phyloP scores from a whole-genome alignment of 164 flowering plant species.

The Vitis vinifera region DNA sequence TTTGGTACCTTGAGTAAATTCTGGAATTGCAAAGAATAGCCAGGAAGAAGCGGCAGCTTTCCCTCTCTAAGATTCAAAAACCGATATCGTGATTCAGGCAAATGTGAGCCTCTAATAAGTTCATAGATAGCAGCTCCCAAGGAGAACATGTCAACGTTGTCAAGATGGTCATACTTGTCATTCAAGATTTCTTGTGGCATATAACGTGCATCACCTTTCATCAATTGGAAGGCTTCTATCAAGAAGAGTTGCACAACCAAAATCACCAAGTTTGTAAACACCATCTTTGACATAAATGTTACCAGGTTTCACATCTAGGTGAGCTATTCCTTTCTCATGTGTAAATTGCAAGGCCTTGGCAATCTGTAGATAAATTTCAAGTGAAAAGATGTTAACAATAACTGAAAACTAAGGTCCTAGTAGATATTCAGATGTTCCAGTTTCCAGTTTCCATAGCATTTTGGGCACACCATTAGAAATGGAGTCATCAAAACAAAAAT shows the following conservation, averaged over 20 bases:
- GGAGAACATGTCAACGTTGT: slow-evolving; percentile 89
- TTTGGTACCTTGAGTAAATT: slow-evolving; percentile 76
- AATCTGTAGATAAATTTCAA: slow-evolving; percentile 41
- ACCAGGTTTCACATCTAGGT: slow-evolving; percentile 91
- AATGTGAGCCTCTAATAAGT: slow-evolving; percentile 68
- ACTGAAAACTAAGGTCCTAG: too few species aligned
- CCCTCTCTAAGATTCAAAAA: slow-evolving; percentile 68
- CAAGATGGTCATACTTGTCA: slow-evolving; percentile 77
- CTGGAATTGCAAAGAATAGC: slow-evolving; percentile 80
- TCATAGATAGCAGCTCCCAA: slow-evolving; percentile 83
- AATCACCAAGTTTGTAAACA: slow-evolving; percentile 91
- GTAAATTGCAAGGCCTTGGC: slow-evolving; percentile 79
- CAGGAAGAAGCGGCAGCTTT: slow-evolving; percentile 84
- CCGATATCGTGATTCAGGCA: slow-evolving; percentile 73
- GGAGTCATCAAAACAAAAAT: too few species aligned
- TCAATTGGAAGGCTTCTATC: slow-evolving; percentile 79
- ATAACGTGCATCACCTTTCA: slow-evolving; percentile 94
- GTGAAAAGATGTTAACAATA: too few species aligned
- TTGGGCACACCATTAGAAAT: too few species aligned
- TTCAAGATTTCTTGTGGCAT: slow-evolving; percentile 94
- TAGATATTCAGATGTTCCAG: too few species aligned
- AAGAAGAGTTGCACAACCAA: slow-evolving; percentile 87
- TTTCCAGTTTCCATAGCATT: too few species aligned
- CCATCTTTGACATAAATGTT: slow-evolving; percentile 90
- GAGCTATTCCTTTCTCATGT: slow-evolving; percentile 81